Conservation (phyloP, 2,329 filamentous ascomycete species). For the Alternaria atra region DNA sequence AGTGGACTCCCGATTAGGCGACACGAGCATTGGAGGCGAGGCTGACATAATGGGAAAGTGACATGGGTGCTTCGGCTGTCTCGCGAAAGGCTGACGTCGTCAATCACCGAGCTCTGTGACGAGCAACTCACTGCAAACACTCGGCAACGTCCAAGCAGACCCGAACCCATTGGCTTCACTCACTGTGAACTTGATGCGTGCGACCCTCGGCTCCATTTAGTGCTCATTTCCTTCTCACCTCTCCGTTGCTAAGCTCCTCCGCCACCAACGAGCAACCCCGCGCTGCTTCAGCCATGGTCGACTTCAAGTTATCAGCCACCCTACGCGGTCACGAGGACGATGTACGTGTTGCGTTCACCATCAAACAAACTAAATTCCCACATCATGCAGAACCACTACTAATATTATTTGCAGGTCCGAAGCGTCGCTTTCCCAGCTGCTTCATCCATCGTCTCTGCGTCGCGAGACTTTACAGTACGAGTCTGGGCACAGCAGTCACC, state of each 20-base stretch:
- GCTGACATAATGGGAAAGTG: constrained; percentile 12
- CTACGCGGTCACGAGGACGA: constrained; percentile 91
- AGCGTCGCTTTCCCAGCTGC: constrained; percentile 80
- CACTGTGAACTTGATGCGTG: constrained; percentile 16
- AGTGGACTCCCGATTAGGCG: neutral
- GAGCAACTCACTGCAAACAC: constrained; percentile 1
- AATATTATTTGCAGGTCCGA: constrained; percentile 71
- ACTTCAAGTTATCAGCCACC: constrained; percentile 93
- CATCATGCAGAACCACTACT: neutral
- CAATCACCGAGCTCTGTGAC: constrained; percentile 11
- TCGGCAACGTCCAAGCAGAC: neutral
- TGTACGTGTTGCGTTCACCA: constrained; percentile 61
- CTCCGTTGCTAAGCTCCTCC: constrained; percentile 12
- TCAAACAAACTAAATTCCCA: too few relatives aligned
- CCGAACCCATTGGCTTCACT: neutral
- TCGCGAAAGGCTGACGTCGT: constrained; percentile 23
- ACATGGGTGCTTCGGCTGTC: constrained; percentile 7
- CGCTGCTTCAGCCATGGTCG: constrained; percentile 65
- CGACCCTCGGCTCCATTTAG: constrained; percentile 4
- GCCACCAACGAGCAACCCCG: constrained; percentile 32
- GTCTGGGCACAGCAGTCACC: constrained; percentile 77
- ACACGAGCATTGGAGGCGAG: neutral
- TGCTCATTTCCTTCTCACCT: constrained; percentile 22
- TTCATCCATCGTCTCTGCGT: constrained; percentile 81
- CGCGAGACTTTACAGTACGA: constrained; percentile 89